Base-by-base conservation (phyloP, 78 protist species). In the Dictyostelium purpureum region DNA sequence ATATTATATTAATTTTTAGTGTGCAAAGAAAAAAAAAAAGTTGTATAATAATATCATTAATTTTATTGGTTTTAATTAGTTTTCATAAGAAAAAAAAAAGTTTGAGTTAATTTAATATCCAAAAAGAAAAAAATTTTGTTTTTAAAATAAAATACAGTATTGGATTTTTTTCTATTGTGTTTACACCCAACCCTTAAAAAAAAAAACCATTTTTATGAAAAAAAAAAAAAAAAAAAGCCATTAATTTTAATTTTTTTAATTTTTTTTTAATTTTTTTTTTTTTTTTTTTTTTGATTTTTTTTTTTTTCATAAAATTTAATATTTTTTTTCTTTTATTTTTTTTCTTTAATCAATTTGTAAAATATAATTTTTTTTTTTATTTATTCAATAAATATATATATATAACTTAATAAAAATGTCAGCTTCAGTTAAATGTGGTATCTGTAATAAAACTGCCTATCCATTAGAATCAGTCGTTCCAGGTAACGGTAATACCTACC, bases 381-480 rank as follows among this genome's bases (percentile, higher is more conserved):
- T 38, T 67, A 67, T 67, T 67, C 6, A 4, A 33, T 28, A 19
- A 67, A 11, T 38, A 28, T 67, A 67, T 67, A 67, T 11, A 71
- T 47, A 71, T 49, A 49, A 49, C 11, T 61, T 19, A 61, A 61
- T 26, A 37, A 71, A 26, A 71, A 78, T 78, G 87, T 78, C 87
- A 9, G 87, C 87, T 26, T 43, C 92, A 21, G 71, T 45, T 47
- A 87, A 87, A 52, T 87, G 92, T 87, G 92, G 69, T 21, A 6
- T 51, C 11, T 87, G 92, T 35, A 38, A 33, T 35, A 87, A 87
- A 70, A 87, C 92, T 35, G 92, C 93, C 83, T 87, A 87, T 82
- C 93, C 93, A 43, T 77, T 87, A 51, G 93, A 87, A 52, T 87
- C 93, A 18, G 40, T 87, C 31, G 70, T 52, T 75, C n/a, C n/a